Conservation (phyloP, 768 basidiomycete species). For the Auriculariales sp. region DNA sequence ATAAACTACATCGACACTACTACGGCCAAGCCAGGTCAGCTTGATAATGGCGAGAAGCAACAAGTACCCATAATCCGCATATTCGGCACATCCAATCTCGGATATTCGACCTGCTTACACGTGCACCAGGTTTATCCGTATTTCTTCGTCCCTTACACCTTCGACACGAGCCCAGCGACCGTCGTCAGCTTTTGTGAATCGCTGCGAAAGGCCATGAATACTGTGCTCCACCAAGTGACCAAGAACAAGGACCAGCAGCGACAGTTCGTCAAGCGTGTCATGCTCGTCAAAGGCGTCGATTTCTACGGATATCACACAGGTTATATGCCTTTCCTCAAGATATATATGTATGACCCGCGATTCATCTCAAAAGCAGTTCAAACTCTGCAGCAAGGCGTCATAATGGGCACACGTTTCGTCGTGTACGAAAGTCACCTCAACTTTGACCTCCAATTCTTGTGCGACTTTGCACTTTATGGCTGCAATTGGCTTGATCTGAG, state of each 20-base stretch:
- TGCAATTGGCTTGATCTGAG: slow-evolving; percentile 76
- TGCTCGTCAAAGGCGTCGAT: slow-evolving; percentile 85
- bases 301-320: slow-evolving; percentile 90
- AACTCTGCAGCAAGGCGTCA: slow-evolving; percentile 66
- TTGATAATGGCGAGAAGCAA: slow-evolving; percentile 46
- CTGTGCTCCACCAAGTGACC: slow-evolving; percentile 71
- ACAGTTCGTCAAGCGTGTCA: slow-evolving; percentile 56
- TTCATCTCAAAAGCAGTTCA: slow-evolving; percentile 54
- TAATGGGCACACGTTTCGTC: slow-evolving; percentile 65
- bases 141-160: slow-evolving; percentile 74
- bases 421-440: slow-evolving; percentile 86
- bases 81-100: slow-evolving; percentile 67
- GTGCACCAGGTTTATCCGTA: slow-evolving; percentile 93
- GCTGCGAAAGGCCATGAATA: slow-evolving; percentile 64
- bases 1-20: slow-evolving; percentile 51
- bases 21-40: slow-evolving; percentile 38
- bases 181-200: slow-evolving; percentile 28
- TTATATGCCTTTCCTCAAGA: slow-evolving; percentile 80
- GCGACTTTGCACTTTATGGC: slow-evolving; percentile 88
- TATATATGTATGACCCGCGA: slow-evolving; percentile 59
- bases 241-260: slow-evolving; percentile 43
- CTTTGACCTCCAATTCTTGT: slow-evolving; percentile 82
- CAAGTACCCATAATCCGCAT: slow-evolving; percentile 73
- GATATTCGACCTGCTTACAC: slow-evolving; percentile 73
- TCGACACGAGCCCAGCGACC: slow-evolving; percentile 42